Conservation (phyloP, 257 asterid species). For the Solanum gracilifrons region DNA sequence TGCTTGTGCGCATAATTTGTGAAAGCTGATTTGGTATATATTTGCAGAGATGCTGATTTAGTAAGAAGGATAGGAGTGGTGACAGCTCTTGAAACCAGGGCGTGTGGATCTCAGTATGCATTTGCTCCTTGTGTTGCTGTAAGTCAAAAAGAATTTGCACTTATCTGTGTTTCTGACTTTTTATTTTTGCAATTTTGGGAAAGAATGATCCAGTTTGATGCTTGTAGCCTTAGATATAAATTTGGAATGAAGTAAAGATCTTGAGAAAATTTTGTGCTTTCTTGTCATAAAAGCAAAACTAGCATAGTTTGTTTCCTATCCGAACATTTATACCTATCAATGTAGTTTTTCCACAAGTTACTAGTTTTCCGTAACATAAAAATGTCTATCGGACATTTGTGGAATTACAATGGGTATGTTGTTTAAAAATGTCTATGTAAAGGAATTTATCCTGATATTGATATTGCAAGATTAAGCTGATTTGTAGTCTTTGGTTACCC, state of each 20-base stretch:
- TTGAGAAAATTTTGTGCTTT: not conserved
- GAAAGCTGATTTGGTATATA: not conserved
- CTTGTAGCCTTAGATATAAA: not conserved
- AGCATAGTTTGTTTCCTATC: not conserved
- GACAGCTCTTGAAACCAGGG: constrained; percentile 95
- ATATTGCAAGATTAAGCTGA: not conserved
- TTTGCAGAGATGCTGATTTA: constrained; percentile 60
- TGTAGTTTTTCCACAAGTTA: not conserved
- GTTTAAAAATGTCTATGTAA: not conserved
- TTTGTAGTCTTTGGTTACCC: not conserved
- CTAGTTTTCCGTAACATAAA: not conserved
- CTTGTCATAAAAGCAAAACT: not conserved
- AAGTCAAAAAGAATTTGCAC: constrained; percentile 16
- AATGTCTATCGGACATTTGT: not conserved
- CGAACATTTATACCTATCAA: not conserved
- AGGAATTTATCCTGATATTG: not conserved
- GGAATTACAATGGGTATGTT: not conserved
- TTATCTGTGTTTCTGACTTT: not conserved
- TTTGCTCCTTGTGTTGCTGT: constrained; percentile 99
- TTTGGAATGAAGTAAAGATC: not conserved
- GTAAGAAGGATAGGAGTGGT: constrained; percentile 67
- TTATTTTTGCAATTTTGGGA: not conserved
- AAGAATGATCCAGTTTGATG: not conserved
- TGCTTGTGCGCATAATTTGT: not conserved
- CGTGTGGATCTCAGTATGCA: constrained; percentile 80